Evolutionary conservation across 768 basidiomycete genomes (phyloP), one percentile per base, ranked within the genome.

Genomic region (Trametes punicea): DNA sequence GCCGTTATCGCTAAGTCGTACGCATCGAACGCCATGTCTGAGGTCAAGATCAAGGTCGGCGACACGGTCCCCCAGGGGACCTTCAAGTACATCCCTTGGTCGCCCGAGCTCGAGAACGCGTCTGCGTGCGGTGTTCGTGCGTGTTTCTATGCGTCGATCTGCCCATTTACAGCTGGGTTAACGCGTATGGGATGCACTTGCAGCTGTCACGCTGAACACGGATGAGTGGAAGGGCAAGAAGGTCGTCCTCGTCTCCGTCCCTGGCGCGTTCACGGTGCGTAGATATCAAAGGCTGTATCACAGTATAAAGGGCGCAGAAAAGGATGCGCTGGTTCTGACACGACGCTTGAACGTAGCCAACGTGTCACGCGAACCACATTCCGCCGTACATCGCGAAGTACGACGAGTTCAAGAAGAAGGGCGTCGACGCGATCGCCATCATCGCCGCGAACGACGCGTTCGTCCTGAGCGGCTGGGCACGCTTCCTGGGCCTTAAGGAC

Each of bases 401-500:
- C 69, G 78, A 84, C 13, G 74, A 84, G 65, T 89, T 89, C 81
- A 84, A 84, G 72, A 80, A 75, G 3, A 93, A 90, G 70, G 92
- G 89, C 10, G 73, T 92, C 64, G 78, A 82, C 56, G 76, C 81
- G 48, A 80, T 91, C 57, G 87, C 83, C 59, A 79, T 93, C 51
- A 71, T 94, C 51, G 74, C 83, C 23, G 85, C 90, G 54, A 94
- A 94, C 68, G 92, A 95, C 67, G 77, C 79, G 6, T 93, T 88
- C 64, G 87, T 89, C 41, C 81, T 87, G 63, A 79, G 80, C 63
- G 70, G 68, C 26, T 71, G 70, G 70, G 65, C 60, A 27, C 63
- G 66, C 38, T 63, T 67, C 40, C 51, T 65, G 38, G 64, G 64
- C 7, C 71, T 84, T 61, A 78, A 82, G 62, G 88, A 92, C 67